Evolutionary conservation across 257 asterid genomes (phyloP).

Genomic region (Solanum paucissectum): DNA sequence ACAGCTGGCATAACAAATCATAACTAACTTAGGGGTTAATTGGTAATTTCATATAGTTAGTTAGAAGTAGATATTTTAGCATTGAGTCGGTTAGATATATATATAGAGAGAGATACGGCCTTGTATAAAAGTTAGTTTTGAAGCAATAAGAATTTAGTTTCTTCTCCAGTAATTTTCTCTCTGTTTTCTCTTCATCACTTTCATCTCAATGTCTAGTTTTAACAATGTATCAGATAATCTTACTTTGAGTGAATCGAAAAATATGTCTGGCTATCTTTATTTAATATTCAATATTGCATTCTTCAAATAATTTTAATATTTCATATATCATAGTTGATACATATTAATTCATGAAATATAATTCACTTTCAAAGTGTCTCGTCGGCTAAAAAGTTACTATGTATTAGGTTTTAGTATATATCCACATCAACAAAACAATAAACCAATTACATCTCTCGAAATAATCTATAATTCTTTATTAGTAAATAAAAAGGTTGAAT

Average conservation of each 20-base stretch:
- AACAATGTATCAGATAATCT: background rate
- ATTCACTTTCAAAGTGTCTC: background rate
- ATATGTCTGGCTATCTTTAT: background rate
- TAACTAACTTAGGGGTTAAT: no score
- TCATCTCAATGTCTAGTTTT: no score
- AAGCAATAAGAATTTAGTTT: no score
- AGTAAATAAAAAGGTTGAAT: background rate
- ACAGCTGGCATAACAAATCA: no score
- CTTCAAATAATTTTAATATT: background rate
- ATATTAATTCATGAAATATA: background rate
- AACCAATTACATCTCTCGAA: background rate
- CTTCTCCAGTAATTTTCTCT: no score
- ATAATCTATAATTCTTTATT: background rate
- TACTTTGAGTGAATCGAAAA: background rate
- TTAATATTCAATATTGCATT: no score
- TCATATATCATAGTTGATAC: background rate
- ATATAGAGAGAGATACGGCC: no score
- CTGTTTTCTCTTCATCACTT: no score
- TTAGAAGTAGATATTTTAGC: no score
- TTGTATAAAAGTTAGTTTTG: no score
- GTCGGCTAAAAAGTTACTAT: background rate
- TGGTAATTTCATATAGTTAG: no score
- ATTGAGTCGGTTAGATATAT: no score
- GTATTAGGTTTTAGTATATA: background rate
- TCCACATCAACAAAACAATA: background rate